Conservation (phyloP, 2,329 filamentous ascomycete genomes). For the Hymenoscyphus repandus region DNA sequence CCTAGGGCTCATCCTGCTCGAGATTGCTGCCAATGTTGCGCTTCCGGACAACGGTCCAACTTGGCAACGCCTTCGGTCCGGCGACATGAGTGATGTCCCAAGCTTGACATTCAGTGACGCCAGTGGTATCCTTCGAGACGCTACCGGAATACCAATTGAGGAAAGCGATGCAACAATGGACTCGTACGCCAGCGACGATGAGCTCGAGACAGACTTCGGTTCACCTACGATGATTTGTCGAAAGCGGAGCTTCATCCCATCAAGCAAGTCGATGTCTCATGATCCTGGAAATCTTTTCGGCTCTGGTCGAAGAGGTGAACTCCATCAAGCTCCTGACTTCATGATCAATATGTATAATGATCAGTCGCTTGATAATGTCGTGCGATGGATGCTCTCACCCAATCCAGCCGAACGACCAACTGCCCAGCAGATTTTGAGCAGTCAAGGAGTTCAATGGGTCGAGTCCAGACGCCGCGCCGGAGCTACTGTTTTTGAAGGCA, state of each 20-base stretch:
- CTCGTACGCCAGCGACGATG: constrained; percentile 36
- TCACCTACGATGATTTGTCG: constrained; percentile 30
- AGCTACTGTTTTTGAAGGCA: constrained; percentile 94
- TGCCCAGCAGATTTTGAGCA: constrained; percentile 66
- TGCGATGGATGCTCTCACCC: constrained; percentile 82
- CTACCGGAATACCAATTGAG: constrained; percentile 61
- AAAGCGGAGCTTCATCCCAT: constrained; percentile 26
- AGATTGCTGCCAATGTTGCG: constrained; percentile 89
- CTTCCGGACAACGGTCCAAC: constrained; percentile 88
- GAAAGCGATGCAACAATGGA: constrained; percentile 29
- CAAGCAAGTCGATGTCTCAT: constrained; percentile 29
- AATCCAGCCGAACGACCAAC: constrained; percentile 68
- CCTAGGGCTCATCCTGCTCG: constrained; percentile 87
- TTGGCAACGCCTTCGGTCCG: constrained; percentile 85
- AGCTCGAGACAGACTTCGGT: constrained; percentile 33
- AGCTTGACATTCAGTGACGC: constrained; percentile 78
- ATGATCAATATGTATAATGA: constrained; percentile 74
- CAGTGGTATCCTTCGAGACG: constrained; percentile 67
- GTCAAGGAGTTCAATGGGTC: constrained; percentile 76
- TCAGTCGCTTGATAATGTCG: constrained; percentile 76
- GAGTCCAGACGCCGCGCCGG: constrained; percentile 70
- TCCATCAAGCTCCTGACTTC: constrained; percentile 71
- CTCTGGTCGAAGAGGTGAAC: constrained; percentile 46
- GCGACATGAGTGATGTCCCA: constrained; percentile 83
- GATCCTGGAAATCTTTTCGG: constrained; percentile 32